Base-by-base conservation (phyloP, 169 alveolate genomes). In the Cryptosporidium felis region DNA sequence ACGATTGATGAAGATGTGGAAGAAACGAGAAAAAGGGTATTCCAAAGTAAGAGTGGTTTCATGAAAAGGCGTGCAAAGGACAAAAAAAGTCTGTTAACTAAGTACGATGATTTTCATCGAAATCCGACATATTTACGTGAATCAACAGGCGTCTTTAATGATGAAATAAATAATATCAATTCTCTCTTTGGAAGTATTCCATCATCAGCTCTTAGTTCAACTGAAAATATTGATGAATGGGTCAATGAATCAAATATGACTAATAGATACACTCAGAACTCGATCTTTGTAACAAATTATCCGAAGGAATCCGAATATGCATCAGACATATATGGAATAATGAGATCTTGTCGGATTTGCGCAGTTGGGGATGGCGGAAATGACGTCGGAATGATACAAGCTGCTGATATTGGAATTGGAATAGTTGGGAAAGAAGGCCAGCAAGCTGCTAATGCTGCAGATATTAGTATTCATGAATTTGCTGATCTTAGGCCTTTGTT, bases 361-460 rank as follows among this genome's bases (percentile, higher is more conserved):
- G 96, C 98, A 0, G 96, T 98, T 46, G 99, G 99, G 10, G 99
- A 98, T 91, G 99, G 99, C 4, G 99, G 99, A n/a, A 98, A 98
- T 88, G 99, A 98, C 89, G 99, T 98, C 18, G 98, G 99, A 36
- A 98, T 98, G 99, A 97, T 98, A 36, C 94, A 92, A 80, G 98
- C 96, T 30, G 96, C 97, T 30, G 96, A 94, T 80, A 95, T 96
- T 14, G 99, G 99, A 3, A 92, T 97, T 41, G 99, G 99, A n/a
- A 95, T 97, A 32, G 96, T 95, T 16, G 99, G 99, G 36, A 97
- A 96, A 81, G 99, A 97, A 90, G 99, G 99, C 23, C 90, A 93
- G 60, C 98, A 97, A 91, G 99, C 99, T 42, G 95, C 98, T 30
- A 92, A 96, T 38, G 99, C 98, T 14, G 95, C 99, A 23, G 99